phyloP scores from a whole-genome alignment of 768 basidiomycete genomes.

The Pleurotus pulmonarius region DNA sequence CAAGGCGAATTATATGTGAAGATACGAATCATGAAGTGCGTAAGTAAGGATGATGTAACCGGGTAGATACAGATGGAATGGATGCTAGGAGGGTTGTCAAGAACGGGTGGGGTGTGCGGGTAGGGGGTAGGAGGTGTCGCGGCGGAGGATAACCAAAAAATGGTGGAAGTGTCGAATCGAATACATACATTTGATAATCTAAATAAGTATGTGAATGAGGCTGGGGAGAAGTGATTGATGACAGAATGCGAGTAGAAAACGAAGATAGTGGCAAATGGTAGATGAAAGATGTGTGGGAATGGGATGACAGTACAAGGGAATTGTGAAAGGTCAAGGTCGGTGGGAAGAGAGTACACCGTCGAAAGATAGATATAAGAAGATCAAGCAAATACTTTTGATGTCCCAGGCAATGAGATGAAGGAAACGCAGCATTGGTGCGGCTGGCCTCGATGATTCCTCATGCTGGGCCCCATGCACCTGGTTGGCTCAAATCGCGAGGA shows the following conservation, averaged over 20 bases:
- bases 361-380: constrained; percentile 9
- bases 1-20: not conserved
- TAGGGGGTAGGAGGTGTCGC: not conserved
- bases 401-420: constrained; percentile 8
- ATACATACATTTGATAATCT: constrained; percentile 2
- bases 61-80: not conserved
- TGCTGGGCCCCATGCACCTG: constrained; percentile 33
- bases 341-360: not conserved
- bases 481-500: constrained; percentile 37
- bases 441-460: constrained; percentile 21
- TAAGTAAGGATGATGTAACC: not conserved
- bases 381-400: constrained; percentile 9
- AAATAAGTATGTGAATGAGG: not conserved
- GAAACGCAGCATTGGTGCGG: not conserved
- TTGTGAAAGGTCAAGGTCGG: not conserved
- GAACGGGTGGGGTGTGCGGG: too few species aligned
- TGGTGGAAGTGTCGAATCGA: not conserved
- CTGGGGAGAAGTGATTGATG: not conserved
- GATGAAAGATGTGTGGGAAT: not conserved
- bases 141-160: not conserved
- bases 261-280: not conserved
- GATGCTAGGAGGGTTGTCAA: not conserved
- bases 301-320: not conserved
- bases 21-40: not conserved
- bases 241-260: not conserved